Evolutionary conservation across 2,329 filamentous ascomycete species (phyloP), one percentile per base, ranked within the genome.

Genomic region (Apiospora aurea): DNA sequence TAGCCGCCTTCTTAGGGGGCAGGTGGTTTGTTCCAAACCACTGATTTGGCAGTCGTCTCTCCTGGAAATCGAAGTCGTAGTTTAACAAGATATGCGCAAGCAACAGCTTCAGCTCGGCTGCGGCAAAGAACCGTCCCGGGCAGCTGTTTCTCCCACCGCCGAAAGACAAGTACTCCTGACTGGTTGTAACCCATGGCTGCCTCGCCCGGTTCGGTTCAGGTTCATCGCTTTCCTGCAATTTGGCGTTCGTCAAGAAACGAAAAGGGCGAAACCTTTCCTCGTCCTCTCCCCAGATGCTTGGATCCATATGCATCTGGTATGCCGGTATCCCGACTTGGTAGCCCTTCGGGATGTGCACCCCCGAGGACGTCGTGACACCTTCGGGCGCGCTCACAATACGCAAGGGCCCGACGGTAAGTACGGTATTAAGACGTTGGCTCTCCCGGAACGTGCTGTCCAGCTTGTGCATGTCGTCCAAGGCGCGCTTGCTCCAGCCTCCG

Each of bases 281-380:
- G 29, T 89, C 79, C 0, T 79, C 73, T 76, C 90, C 68, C 68
- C 68, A 90, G 34, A 88, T 78, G 0, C 80, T 75, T 0, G 84
- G 82, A 74, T 90, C 75, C 67, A 77, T 76, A 57, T 80, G 70
- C 13, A 82, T 77, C 21, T 77, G 72, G 72, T 80, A 80, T 14
- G 76, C 73, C 4, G 79, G 79, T 21, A 80, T 79, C 51, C 71
- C 75, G 18, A 84, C 73, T 7, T 72, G 72, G 8, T 75, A 76
- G 29, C 79, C 79, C 24, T 73, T 72, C 1, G 82, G 80, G 24
- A 84, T 67, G 21, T 76, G 76, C 16, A 82, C 76, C 41, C 81
- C 83, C 16, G 79, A 80, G 2, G 81, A 80, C 2, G 82, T 81
- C 3, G 74, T 78, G 51, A 81, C 47, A 43, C 79, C 80, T n/a